phyloP scores from a whole-genome alignment of 2,329 filamentous ascomycete genomes.

The Penicillium sclerotigenum region DNA sequence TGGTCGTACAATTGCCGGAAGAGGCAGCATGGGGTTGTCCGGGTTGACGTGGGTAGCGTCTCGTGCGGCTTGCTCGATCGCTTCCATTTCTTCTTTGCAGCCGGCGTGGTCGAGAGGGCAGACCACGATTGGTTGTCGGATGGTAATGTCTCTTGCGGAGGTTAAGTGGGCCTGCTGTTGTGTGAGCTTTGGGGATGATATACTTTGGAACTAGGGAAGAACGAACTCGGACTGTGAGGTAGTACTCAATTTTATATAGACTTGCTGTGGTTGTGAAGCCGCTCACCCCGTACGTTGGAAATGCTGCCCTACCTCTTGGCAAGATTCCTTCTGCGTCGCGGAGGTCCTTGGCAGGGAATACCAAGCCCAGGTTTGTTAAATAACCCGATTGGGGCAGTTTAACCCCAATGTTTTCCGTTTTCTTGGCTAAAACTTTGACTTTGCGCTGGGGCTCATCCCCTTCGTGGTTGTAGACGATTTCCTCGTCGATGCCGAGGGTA shows the following conservation, averaged over 20 bases:
- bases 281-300: constrained; percentile 81
- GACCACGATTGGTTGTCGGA: constrained; percentile 91
- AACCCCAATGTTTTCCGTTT: constrained; percentile 74
- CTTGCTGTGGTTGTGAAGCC: constrained; percentile 93
- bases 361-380: constrained; percentile 84
- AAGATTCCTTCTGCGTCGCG: constrained; percentile 84
- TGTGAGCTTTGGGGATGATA: constrained; percentile 17
- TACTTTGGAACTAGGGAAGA: constrained; percentile 1
- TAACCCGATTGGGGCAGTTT: constrained; percentile 90
- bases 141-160: constrained; percentile 78
- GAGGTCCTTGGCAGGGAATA: constrained; percentile 86
- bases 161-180: constrained; percentile 73
- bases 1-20: constrained; percentile 74
- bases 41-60: constrained; percentile 85
- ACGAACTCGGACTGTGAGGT: constrained; percentile 81
- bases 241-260: constrained; percentile 98
- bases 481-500: constrained; percentile 89
- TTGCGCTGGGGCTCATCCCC: constrained; percentile 92
- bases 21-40: constrained; percentile 89
- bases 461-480: constrained; percentile 98
- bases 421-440: constrained; percentile 79
- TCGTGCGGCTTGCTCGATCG: constrained; percentile 91
- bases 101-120: constrained; percentile 92
- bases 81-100: constrained; percentile 98
- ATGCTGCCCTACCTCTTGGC: constrained; percentile 77